These are phyloP conservation scores for Aspergillus fischeri DNA, from an alignment of 2,329 filamentous ascomycete genomes.

Conservation along the genomic window DNA sequence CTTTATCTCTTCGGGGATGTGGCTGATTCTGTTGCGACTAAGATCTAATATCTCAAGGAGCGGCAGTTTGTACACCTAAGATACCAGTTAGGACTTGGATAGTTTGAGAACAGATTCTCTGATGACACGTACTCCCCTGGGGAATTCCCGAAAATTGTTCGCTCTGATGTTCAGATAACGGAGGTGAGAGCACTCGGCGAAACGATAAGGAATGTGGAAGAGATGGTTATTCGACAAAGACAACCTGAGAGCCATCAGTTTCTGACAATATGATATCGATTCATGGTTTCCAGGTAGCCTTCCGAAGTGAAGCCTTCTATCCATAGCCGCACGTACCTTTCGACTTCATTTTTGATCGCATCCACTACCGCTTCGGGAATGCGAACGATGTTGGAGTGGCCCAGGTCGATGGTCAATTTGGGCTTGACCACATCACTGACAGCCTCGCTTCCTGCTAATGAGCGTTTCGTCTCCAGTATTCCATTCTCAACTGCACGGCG, in stretches of 20 bases:
- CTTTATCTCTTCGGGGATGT: constrained; percentile 73
- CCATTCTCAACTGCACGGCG: constrained; percentile 45
- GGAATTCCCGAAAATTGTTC: constrained; percentile 57
- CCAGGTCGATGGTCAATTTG: constrained; percentile 50
- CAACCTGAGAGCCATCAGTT: constrained; percentile 33
- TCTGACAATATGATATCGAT: not conserved
- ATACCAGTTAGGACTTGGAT: constrained; percentile 13
- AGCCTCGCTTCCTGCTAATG: constrained; percentile 43
- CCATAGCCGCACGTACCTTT: constrained; percentile 37
- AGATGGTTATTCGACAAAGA: constrained; percentile 51
- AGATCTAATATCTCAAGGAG: constrained; percentile 91
- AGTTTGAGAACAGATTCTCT: not conserved
- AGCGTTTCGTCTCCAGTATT: constrained; percentile 45
- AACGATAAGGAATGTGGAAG: constrained; percentile 46
- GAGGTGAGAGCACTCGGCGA: constrained; percentile 46
- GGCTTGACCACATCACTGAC: constrained; percentile 45
- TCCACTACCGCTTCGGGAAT: constrained; percentile 49
- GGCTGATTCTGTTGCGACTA: constrained; percentile 77
- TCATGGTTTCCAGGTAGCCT: not conserved
- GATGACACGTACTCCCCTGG: constrained; percentile 53
- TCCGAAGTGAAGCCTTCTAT: not conserved
- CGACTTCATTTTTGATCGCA: constrained; percentile 51
- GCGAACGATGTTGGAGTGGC: constrained; percentile 45
- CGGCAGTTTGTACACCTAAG: constrained; percentile 75
- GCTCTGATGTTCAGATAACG: constrained; percentile 49